phyloP scores from a whole-genome alignment of 2,329 filamentous ascomycete genomes.

The Myriangium duriaei region DNA sequence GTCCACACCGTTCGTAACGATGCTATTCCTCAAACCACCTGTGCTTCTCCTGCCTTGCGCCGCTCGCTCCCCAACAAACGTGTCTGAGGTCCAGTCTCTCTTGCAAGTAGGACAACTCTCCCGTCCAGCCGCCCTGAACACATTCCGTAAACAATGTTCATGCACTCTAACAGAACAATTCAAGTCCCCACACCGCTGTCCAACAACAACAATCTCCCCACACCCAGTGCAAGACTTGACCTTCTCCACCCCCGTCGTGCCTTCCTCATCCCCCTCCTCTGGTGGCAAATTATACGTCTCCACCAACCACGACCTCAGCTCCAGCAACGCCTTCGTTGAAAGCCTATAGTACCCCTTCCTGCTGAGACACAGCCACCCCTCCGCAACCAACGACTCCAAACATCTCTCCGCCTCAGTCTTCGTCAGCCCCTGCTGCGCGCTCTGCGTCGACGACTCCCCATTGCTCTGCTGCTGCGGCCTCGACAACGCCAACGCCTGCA shows the following conservation, averaged over 20 bases:
- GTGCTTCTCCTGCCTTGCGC: slow-evolving; percentile 15
- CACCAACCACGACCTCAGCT: slow-evolving; percentile 72
- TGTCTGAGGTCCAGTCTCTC: slow-evolving; percentile 37
- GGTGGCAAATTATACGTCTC: slow-evolving; percentile 76
- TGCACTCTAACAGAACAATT: slow-evolving; percentile 63
- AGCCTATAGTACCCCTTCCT: slow-evolving; percentile 60
- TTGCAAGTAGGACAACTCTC: slow-evolving; percentile 52
- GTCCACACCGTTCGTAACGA: slow-evolving; percentile 13
- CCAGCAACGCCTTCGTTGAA: slow-evolving; percentile 66
- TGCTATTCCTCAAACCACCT: slow-evolving; percentile 13
- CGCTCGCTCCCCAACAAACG: slow-evolving; percentile 42
- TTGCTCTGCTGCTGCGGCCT: slow-evolving; percentile 27
- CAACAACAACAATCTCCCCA: slow-evolving; percentile 75
- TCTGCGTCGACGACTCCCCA: slow-evolving; percentile 12
- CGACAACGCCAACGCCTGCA: slow-evolving; percentile 62
- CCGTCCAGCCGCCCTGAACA: slow-evolving; percentile 52
- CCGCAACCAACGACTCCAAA: slow-evolving; percentile 55
- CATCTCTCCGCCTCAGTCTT: slow-evolving; percentile 66
- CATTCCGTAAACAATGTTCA: slow-evolving; percentile 59
- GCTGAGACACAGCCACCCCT: slow-evolving; percentile 78
- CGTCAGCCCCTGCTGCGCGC: slow-evolving; percentile 42
- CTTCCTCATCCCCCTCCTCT: slow-evolving; percentile 37
- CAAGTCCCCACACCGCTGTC: slow-evolving; percentile 59
- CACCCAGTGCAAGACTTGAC: slow-evolving; percentile 85
- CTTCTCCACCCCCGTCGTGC: slow-evolving; percentile 43